Evolutionary conservation across 345 rosid genomes (phyloP).

Genomic region (Eucalyptus tenuipes): DNA sequence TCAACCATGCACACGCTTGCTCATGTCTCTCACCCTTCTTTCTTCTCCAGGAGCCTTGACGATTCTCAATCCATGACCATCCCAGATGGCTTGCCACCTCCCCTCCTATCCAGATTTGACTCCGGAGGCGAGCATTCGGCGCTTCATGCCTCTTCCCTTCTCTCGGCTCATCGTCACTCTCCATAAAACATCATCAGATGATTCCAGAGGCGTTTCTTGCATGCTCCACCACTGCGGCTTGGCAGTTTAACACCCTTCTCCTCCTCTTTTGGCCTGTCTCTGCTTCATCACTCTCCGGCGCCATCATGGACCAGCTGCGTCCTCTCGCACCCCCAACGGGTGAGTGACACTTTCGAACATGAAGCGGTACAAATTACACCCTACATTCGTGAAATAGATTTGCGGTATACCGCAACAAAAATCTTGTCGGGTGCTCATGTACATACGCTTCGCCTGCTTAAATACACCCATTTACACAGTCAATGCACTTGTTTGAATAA

Average conservation of each 20-base stretch:
- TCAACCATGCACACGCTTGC: conserved; percentile 7
- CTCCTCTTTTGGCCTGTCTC: neutral
- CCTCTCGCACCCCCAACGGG: conserved; percentile 3
- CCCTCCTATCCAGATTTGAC: neutral
- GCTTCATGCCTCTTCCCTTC: neutral
- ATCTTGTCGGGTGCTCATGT: neutral
- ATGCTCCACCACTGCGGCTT: neutral
- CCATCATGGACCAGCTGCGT: neutral
- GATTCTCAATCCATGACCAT: conserved; percentile 1
- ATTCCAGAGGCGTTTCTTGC: neutral
- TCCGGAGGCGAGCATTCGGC: neutral
- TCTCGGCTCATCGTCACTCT: neutral
- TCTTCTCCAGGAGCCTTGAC: neutral
- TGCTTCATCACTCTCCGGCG: neutral
- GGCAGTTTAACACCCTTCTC: neutral
- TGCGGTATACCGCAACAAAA: neutral
- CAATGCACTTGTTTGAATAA: neutral
- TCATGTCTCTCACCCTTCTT: neutral
- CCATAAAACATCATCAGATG: neutral
- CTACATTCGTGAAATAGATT: neutral
- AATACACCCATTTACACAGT: neutral
- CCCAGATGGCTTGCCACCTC: neutral
- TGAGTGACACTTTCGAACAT: neutral
- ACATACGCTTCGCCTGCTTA: neutral
- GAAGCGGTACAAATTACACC: neutral